phyloP scores from a whole-genome alignment of 805 yeast species.

The Cyberlindnera subsufficiens region DNA sequence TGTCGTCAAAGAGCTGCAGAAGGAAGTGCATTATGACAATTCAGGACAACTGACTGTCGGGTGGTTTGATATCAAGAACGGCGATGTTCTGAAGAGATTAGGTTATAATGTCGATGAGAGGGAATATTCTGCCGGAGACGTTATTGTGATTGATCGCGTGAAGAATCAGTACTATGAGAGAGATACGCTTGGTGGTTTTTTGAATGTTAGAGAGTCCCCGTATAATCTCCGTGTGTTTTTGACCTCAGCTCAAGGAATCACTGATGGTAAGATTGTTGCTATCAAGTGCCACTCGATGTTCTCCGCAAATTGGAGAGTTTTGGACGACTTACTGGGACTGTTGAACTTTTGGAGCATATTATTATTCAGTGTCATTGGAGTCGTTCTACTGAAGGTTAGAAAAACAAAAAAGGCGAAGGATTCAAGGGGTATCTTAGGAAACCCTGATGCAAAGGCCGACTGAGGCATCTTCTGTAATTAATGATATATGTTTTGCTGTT shows the following conservation, averaged over 20 bases:
- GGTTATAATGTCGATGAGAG: slow-evolving; percentile 20
- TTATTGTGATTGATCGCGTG: slow-evolving; percentile 41
- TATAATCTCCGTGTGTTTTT: slow-evolving; percentile 7
- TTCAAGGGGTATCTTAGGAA: slow-evolving; percentile 11
- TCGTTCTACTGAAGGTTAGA: slow-evolving; percentile 1
- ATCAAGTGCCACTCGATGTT: slow-evolving; percentile 41
- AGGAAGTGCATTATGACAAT: slow-evolving; percentile 41
- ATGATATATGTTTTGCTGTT: too few relatives aligned
- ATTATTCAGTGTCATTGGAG: not conserved
- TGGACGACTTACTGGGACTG: slow-evolving; percentile 27
- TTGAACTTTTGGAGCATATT: slow-evolving; percentile 33
- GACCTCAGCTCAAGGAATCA: slow-evolving; percentile 4
- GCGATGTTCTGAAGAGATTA: slow-evolving; percentile 5
- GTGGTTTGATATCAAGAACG: slow-evolving; percentile 39
- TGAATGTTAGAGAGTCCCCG: slow-evolving; percentile 7
- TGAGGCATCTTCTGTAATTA: not conserved
- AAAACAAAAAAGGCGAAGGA: not conserved
- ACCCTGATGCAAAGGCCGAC: slow-evolving; percentile 9
- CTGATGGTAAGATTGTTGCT: slow-evolving; percentile 15
- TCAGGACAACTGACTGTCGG: slow-evolving; percentile 38
- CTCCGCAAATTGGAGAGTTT: slow-evolving; percentile 29
- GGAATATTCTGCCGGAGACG: slow-evolving; percentile 46
- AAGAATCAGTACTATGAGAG: slow-evolving; percentile 31
- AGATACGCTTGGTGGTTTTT: slow-evolving; percentile 30
- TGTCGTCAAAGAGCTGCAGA: slow-evolving; percentile 42